Evolutionary conservation across 2,329 filamentous ascomycete genomes (phyloP), one percentile per base, ranked within the genome.

Genomic region (Pseudocercospora pini-densiflorae): DNA sequence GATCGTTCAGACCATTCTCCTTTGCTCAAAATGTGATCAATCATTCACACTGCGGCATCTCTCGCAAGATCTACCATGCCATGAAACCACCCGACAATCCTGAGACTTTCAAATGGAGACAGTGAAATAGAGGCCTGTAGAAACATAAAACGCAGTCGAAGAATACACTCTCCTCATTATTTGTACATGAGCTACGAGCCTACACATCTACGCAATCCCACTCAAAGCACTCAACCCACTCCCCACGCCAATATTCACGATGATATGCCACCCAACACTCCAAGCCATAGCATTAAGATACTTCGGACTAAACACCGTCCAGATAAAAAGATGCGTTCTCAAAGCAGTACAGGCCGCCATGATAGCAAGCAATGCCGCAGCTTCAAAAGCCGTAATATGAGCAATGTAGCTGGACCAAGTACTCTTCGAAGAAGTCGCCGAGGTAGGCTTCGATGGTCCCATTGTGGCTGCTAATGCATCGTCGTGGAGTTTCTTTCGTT

Each of bases 301-400:
- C 79, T 98, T 99, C 0, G 95, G 95, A 70, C 92, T 97, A 79
- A 99, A 99, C 10, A 99, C 95, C 0, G 94, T 98, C 95, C 95
- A 99, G 68, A 99, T 94, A 77, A 99, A 99, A 65, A 99, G 79
- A 83, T 99, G 95, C 31, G 92, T 93, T 71, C 94, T 84, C 76
- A 99, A 79, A 7, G 87, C 84, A 57, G 91, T 93, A 78, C 95
- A 99, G 16, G 94, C 93, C 14, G 86, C 88, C 94, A 98, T 98
- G 24, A 97, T 90, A 55, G 88, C 90, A 2, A 88, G 79, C 61
- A 92, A 79, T 69, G 88, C 88, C 1, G 83, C 82, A 0, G 90
- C 85, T 10, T 87, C 82, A 77, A 95, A 97, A 10, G 90, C 78
- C 0, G 93, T 97, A 73, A 92, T 78, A 47, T 92, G 73, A 0